A percentile compares a stretch with the other conserved stretches of the same genome.
These are phyloP conservation scores for Plasmodium adleri DNA, from an alignment of 169 alveolate species.

Conservation along the genomic window DNA sequence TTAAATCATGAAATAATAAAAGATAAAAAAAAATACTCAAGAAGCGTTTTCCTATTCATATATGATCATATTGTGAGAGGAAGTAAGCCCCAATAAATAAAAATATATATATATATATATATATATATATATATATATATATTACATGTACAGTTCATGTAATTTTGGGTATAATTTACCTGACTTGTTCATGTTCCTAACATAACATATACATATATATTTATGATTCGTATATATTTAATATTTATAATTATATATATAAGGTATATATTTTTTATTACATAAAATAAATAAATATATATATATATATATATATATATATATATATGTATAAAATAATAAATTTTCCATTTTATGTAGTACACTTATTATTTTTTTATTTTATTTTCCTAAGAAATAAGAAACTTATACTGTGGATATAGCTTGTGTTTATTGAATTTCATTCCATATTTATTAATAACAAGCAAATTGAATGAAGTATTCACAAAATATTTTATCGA, in stretches of 20 bases:
- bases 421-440: conserved; percentile 63
- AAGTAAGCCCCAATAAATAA: conserved; percentile 29
- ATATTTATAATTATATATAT: background rate
- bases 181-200: no score
- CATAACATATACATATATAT: no score
- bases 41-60: conserved; percentile 38
- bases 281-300: background rate
- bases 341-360: no score
- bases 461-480: conserved; percentile 60
- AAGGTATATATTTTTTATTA: background rate
- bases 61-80: conserved; percentile 40
- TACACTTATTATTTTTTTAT: background rate
- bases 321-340: background rate
- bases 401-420: conserved; percentile 49
- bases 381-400: conserved; percentile 33
- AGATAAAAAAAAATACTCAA: conserved; percentile 25
- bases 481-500: conserved; percentile 68
- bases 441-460: conserved; percentile 50
- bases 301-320: no score
- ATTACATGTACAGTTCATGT: no score
- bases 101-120: background rate
- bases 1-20: conserved; percentile 56
- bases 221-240: background rate
- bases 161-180: no score
- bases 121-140: background rate